Percentiles rank a stretch among this genome's conserved stretches.
Evolutionary conservation across 164 flowering plant species (phyloP).

Genomic region (Paratinospora sagittata): DNA sequence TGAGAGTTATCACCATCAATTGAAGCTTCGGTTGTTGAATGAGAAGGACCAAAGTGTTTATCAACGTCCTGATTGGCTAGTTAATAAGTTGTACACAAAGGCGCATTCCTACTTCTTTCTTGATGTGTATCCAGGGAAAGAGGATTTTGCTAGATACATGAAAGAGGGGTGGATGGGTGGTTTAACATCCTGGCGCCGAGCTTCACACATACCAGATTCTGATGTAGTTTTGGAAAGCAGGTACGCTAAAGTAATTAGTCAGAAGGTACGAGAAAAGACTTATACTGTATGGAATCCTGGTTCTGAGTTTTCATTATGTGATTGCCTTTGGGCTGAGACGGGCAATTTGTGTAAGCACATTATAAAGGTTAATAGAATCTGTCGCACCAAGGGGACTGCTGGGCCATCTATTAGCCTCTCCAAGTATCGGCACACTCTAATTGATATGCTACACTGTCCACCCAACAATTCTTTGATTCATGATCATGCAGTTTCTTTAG

Average conservation of each 20-base stretch:
- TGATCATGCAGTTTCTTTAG: constrained; percentile 83
- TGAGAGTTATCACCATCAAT: constrained; percentile 82
- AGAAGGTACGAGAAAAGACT: constrained; percentile 31
- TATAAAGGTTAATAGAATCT: constrained; percentile 44
- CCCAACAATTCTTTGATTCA: constrained; percentile 79
- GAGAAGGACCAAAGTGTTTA: constrained; percentile 61
- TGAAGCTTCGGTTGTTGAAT: constrained; percentile 66
- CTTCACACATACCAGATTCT: constrained; percentile 63
- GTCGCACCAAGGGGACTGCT: constrained; percentile 37
- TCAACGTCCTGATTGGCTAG: constrained; percentile 89
- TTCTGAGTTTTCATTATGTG: constrained; percentile 68
- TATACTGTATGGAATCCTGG: constrained; percentile 74
- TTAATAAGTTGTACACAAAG: constrained; percentile 75
- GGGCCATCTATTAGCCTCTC: constrained; percentile 54
- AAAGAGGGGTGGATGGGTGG: constrained; percentile 85
- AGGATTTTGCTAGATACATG: constrained; percentile 68
- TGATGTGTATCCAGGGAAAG: constrained; percentile 72
- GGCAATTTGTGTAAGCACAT: constrained; percentile 91
- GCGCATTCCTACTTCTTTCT: constrained; percentile 96
- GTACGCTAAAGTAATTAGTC: constrained; percentile 56
- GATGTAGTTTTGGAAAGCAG: constrained; percentile 53
- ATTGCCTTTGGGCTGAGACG: constrained; percentile 69
- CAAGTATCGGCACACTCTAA: constrained; percentile 55
- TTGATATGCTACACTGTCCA: constrained; percentile 55
- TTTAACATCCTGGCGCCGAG: constrained; percentile 72